Conservation (phyloP, 257 asterid genomes). For the Gynochthodes officinalis region DNA sequence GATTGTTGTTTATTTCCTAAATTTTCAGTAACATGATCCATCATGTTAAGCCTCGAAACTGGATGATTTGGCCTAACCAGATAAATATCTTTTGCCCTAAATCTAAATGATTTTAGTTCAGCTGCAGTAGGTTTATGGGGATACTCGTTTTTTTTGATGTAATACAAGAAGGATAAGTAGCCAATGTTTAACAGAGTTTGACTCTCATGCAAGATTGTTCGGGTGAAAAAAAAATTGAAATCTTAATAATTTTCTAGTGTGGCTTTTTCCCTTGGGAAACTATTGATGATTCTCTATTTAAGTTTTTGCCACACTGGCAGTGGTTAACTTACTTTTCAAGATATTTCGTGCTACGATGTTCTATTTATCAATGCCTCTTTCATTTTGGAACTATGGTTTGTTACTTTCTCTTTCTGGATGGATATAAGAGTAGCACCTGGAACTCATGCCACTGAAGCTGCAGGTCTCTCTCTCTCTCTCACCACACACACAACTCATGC, state of each 20-base stretch:
- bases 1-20: neutral
- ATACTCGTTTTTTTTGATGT: neutral
- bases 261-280: neutral
- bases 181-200: neutral
- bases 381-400: constrained; percentile 9
- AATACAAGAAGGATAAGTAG: neutral
- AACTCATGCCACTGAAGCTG: constrained; percentile 89
- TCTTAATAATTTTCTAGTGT: neutral
- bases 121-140: neutral
- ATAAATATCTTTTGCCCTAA: neutral
- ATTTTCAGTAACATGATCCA: neutral
- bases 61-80: neutral
- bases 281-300: neutral
- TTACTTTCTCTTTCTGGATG: constrained; percentile 44
- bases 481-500: neutral
- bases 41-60: neutral
- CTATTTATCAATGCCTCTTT: neutral
- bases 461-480: constrained; percentile 67
- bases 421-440: constrained; percentile 97
- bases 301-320: neutral
- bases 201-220: constrained; percentile 1
- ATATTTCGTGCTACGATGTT: neutral
- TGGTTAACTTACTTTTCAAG: neutral
- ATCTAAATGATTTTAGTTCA: neutral
- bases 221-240: neutral